phyloP scores from a whole-genome alignment of 1,139 yeast species.

The Diutina siamensis region DNA sequence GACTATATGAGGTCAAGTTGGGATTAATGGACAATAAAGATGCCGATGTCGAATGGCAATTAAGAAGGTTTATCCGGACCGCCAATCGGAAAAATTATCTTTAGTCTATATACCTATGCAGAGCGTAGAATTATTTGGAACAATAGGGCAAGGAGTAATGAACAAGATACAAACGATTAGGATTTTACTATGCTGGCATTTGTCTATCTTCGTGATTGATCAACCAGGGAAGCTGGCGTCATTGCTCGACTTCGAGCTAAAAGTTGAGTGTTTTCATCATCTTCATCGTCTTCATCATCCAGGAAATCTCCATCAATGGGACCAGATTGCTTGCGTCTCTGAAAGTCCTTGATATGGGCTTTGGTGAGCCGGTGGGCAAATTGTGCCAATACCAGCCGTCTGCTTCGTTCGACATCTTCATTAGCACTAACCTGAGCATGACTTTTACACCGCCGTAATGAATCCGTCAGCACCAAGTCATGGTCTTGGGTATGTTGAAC shows the following conservation, averaged over 20 bases:
- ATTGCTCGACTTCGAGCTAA: too few species aligned
- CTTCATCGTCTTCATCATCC: neutral
- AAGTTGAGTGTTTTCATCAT: neutral
- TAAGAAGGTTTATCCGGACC: slow-evolving; percentile 85
- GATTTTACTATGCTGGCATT: too few species aligned
- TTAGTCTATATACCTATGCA: too few species aligned
- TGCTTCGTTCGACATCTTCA: neutral
- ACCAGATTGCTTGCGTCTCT: slow-evolving; percentile 36
- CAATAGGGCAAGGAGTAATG: too few species aligned
- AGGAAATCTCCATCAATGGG: neutral
- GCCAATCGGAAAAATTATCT: slow-evolving; percentile 90
- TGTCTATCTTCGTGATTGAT: too few species aligned
- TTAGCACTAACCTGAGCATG: neutral
- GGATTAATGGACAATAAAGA: slow-evolving; percentile 93
- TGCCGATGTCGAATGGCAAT: slow-evolving; percentile 97
- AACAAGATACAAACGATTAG: too few species aligned
- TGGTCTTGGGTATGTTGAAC: neutral
- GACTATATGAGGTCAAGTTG: slow-evolving; percentile 72
- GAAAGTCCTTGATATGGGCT: slow-evolving; percentile 88
- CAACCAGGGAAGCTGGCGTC: too few species aligned
- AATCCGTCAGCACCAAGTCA: neutral
- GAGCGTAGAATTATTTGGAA: too few species aligned
- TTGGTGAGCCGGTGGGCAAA: slow-evolving; percentile 54
- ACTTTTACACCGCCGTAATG: neutral
- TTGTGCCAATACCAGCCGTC: slow-evolving; percentile 23